Conservation (phyloP, 331 rosid species). For the Acacia concinna region DNA sequence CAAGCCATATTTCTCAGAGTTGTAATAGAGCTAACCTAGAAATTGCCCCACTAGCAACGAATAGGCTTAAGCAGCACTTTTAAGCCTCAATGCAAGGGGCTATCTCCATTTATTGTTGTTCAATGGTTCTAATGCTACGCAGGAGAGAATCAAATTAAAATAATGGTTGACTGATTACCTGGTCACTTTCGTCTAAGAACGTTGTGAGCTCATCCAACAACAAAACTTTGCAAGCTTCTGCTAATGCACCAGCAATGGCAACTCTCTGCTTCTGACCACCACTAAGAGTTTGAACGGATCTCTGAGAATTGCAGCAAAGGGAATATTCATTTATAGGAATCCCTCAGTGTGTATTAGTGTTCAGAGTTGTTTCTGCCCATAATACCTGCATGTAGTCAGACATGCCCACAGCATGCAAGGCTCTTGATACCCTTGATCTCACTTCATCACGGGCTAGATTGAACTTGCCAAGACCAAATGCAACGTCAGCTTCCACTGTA, state of each 20-base stretch:
- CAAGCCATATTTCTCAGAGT: not conserved
- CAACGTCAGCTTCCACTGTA: conserved; percentile 92
- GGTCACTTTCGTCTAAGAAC: conserved; percentile 86
- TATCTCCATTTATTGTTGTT: not conserved
- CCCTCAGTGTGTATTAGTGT: conserved; percentile 2
- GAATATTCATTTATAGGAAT: conserved; percentile 14
- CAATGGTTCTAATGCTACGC: not conserved
- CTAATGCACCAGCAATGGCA: conserved; percentile 94
- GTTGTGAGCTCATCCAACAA: conserved; percentile 92
- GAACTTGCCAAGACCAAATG: conserved; percentile 92
- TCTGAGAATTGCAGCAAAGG: conserved; percentile 46
- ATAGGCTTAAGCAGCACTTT: not conserved
- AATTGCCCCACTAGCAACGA: not conserved
- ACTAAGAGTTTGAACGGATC: conserved; percentile 95
- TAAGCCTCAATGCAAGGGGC: not conserved
- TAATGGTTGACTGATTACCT: conserved; percentile 49
- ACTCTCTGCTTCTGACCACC: conserved; percentile 99
- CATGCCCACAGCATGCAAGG: conserved; percentile 77
- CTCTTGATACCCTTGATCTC: conserved; percentile 65
- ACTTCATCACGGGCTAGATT: conserved; percentile 66
- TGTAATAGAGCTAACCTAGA: not conserved
- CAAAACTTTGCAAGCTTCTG: conserved; percentile 89
- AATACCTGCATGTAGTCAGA: conserved; percentile 74
- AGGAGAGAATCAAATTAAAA: not conserved
- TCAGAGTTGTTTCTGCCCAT: conserved; percentile 5